These are phyloP conservation scores for Monosporascus ibericus DNA, from an alignment of 2,329 filamentous ascomycete species.

Conservation along the genomic window DNA sequence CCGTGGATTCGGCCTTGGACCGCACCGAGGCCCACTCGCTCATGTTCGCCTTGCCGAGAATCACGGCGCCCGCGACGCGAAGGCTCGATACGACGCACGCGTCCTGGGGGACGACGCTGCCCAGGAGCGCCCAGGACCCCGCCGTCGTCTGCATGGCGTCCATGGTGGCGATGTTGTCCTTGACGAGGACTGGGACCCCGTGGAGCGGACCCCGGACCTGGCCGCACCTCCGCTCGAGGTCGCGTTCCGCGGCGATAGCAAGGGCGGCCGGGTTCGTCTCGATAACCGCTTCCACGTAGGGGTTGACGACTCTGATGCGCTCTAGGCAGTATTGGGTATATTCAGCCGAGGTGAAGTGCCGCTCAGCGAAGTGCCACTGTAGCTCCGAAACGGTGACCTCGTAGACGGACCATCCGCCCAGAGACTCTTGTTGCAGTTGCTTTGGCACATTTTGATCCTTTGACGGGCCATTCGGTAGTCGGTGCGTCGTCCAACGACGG, in stretches of 20 bases:
- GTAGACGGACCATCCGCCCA: background rate
- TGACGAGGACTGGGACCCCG: conserved; percentile 60
- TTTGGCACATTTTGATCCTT: background rate
- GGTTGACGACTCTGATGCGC: conserved; percentile 14
- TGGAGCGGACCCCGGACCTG: conserved; percentile 43
- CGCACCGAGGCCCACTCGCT: conserved; percentile 61
- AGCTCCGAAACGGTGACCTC: background rate
- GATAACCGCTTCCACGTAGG: conserved; percentile 28
- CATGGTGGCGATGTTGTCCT: conserved; percentile 59
- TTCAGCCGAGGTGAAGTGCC: background rate
- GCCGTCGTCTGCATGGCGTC: conserved; percentile 58
- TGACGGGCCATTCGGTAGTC: background rate
- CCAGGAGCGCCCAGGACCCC: conserved; percentile 57
- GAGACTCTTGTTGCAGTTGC: background rate
- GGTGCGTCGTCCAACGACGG: background rate
- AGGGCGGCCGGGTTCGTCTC: conserved; percentile 34
- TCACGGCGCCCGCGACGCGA: conserved; percentile 53
- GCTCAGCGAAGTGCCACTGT: background rate
- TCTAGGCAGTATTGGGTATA: background rate
- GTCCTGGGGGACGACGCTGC: conserved; percentile 50
- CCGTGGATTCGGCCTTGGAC: conserved; percentile 49
- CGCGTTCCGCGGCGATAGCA: conserved; percentile 29
- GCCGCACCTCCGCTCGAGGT: conserved; percentile 20
- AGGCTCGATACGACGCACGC: conserved; percentile 55
- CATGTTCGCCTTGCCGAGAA: conserved; percentile 61